Evolutionary conservation across 2,329 filamentous ascomycete species (phyloP), one percentile per base, ranked within the genome.

Genomic region (Emericellopsis atlantica): DNA sequence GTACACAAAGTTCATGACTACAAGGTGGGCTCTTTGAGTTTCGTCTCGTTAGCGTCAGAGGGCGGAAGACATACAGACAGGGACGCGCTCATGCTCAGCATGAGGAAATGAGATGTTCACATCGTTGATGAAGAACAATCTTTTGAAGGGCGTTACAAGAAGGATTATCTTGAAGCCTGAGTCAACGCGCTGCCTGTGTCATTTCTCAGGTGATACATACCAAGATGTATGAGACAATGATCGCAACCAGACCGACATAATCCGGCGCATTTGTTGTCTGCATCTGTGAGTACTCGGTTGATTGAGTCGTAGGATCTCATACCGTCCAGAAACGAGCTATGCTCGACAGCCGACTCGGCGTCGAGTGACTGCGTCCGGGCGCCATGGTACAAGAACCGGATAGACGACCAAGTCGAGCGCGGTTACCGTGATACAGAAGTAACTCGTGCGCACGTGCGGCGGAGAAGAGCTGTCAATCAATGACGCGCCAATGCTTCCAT

Each of bases 61-160:
- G n/a, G 32, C 14, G 32, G n/a, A 40, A 23, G 26, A 66, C 79
- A 49, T 68, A 83, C 81, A 58, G 12, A 94, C 79, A 7, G 87
- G 71, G 0, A 98, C 92, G 46, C 88, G 76, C 60, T 98, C 89
- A 39, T 82, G 63, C 43, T 82, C 70, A 18, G 92, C 87, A 61
- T 94, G 84, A 1, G 92, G 92, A 54, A 83, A 95, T 48, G 86
- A 81, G 44, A 96, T 87, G 39, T 78, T 69, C 21, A 84, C 72
- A 57, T 96, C 87, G 56, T 88, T 84, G 46, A 96, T 74, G 48
- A 78, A 84, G 65, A 98, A 96, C 77, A 95, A 84, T 62, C 86
- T 87, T 59, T 96, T 88, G 58, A 96, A 96, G 0, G 92, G 92
- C 45, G 81, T 79, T 51, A 85, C 72, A 37, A 60, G 54, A 14